Conservation (phyloP, 1,139 yeast genomes). For the Pichia sp. region DNA sequence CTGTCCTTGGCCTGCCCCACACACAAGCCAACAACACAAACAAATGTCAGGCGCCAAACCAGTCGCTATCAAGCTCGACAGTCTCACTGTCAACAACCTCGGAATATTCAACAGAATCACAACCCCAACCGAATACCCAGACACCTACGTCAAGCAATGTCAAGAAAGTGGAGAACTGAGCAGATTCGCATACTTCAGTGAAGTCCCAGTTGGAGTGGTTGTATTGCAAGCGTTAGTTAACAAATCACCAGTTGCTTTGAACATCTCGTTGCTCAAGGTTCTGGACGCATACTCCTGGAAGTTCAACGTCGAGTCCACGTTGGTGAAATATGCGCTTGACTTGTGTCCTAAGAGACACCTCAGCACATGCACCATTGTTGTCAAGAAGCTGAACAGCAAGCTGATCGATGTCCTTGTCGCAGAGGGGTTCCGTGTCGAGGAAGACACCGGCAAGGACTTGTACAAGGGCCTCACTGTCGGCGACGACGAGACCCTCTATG, state of each 20-base stretch:
- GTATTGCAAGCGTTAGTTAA: constrained; percentile 48
- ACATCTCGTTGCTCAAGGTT: constrained; percentile 68
- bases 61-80: constrained; percentile 45
- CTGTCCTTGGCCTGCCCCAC: not conserved
- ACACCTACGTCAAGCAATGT: constrained; percentile 45
- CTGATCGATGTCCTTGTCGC: constrained; percentile 8
- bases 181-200: constrained; percentile 31
- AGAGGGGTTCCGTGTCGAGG: constrained; percentile 15
- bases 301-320: constrained; percentile 59
- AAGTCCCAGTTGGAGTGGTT: constrained; percentile 66
- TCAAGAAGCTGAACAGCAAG: constrained; percentile 8
- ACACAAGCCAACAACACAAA: not conserved
- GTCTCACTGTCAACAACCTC: constrained; percentile 52
- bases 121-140: constrained; percentile 44
- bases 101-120: constrained; percentile 54
- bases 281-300: constrained; percentile 53
- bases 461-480: not conserved
- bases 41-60: not conserved
- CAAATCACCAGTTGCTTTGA: constrained; percentile 46
- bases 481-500: not conserved
- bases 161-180: constrained; percentile 34
- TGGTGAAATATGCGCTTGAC: constrained; percentile 54
- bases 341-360: constrained; percentile 47
- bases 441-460: not conserved
- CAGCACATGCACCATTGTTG: constrained; percentile 18